Base-by-base conservation (phyloP, 768 basidiomycete genomes). In the Xerocomellus amylosporus region DNA sequence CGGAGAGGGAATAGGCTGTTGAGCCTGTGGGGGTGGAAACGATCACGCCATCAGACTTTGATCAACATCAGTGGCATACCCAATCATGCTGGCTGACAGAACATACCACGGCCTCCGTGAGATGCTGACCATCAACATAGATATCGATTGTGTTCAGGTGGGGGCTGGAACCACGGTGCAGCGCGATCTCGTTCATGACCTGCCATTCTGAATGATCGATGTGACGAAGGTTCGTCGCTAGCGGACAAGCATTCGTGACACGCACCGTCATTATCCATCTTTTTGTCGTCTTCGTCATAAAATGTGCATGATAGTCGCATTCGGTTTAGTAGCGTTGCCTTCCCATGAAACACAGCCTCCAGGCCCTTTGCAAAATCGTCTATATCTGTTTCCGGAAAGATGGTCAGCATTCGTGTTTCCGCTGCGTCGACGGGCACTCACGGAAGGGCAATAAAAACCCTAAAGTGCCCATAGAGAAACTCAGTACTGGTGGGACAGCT, bases 11-110 rank as follows among this genome's bases (percentile, higher is more conserved):
- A 71, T 98, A 97, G 15, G 95, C 95, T 4, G 95, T 97, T 20
- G 94, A 97, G 7, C 95, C 95, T 3, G 95, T 98, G 20, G 95
- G 95, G 2, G 95, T 98, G 8, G 93, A 93, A 50, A 98, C 85
- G 52, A 97, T 93, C 55, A 97, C 75, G 36, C 95, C 94, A 63
- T 97, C 94, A 34, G 93, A 92, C 93, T 95, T 64, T 28, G 24
- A 40, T 19, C 50, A 53, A 54, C 26, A 54, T 56, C 39, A 68
- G 56, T 30, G 39, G 53, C 45, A 55, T 53, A 52, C 36, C 49
- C 31, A 43, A 49, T 58, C 51, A 51, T 46, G 38, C 28, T 34
- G 46, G 51, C 43, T 51, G 48, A 45, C 33, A 9, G 19, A 36
- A 83, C 91, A 51, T 73, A 94, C 93, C 54, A 97, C 91, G 42